Percentiles rank a stretch among this genome's conserved stretches.
These are phyloP conservation scores for Melocanna baccifera DNA, from an alignment of 176 grass and related monocot species.

Conservation along the genomic window DNA sequence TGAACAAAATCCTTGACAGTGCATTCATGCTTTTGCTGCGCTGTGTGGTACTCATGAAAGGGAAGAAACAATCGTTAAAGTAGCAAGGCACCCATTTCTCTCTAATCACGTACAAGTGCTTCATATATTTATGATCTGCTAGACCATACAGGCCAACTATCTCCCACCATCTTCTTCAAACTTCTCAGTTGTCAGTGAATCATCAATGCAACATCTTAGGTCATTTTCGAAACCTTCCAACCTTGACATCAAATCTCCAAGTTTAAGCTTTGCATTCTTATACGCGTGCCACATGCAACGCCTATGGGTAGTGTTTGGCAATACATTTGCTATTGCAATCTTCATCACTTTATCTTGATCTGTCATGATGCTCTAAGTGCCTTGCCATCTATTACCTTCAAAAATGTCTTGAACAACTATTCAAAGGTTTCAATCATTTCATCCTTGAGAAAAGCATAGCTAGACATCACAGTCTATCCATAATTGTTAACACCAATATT, in stretches of 20 bases:
- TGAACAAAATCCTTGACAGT: too few relatives aligned
- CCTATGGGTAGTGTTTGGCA: neutral
- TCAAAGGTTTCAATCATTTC: neutral
- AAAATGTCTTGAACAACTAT: neutral
- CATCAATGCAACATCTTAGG: neutral
- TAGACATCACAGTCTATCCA: neutral
- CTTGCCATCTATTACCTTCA: neutral
- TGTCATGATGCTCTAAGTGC: neutral
- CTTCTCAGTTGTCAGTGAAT: neutral
- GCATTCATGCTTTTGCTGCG: too few relatives aligned
- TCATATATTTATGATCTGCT: neutral
- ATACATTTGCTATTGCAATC: neutral
- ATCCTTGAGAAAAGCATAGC: neutral
- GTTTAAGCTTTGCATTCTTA: neutral
- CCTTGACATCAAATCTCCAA: too few relatives aligned
- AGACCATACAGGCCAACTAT: neutral
- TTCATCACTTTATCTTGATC: neutral
- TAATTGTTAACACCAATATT: neutral
- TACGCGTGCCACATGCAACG: neutral
- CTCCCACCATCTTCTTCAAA: neutral
- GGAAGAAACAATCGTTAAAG: too few relatives aligned
- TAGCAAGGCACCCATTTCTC: too few relatives aligned
- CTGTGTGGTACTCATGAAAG: too few relatives aligned
- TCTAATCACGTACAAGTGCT: neutral
- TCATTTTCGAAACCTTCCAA: too few relatives aligned